Base-by-base conservation (phyloP, 441 rosid genomes). In the Populus hybrid region DNA sequence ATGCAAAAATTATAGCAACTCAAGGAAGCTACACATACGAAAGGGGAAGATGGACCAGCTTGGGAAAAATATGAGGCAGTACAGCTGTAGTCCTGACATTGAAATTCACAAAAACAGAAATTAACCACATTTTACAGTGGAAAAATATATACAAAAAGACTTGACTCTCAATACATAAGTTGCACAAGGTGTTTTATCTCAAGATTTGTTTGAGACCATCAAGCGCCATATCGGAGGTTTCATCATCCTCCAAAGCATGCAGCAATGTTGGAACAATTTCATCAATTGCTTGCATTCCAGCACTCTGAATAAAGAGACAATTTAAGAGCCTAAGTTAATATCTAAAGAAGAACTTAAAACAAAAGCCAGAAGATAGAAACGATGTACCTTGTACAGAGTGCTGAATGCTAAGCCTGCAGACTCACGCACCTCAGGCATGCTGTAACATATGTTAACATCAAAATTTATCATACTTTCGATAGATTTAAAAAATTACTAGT, bases 71-170 rank as follows among this genome's bases (percentile, higher is more conserved):
- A 88, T 97, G 99, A 82, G 99, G 99, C 86, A 97, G 88, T 75
- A 97, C 99, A 57, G 98, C 99, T 28, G 99, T 82, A 67, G 98
- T 94, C 86, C 99, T 87, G 81, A 95, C 99, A 91, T 99, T 97
- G 84, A 76, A 79, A 81, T 85, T 53, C 69, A 38, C 70, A 78
- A 76, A 79, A 80, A 71, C 42, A 74, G 30, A 75, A 75, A 6
- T 19, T 24, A 16, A 69, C 24, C 3, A 19, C 70, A 78, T 68
- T 84, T 67, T 81, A 77, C 12, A 80, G 59, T 38, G 63, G 74
- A 71, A 67, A 79, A 53, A 80, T 69, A 32, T 32, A 30, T 61
- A 72, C 9, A 69, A 9, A 59, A 16, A 1, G 66, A 6, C 30
- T 70, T 50, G 42, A 80, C 30, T 14, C 59, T 68, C 72, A 46